Conservation (phyloP, 805 yeast genomes). For the Barnettozyma botsteinii region DNA sequence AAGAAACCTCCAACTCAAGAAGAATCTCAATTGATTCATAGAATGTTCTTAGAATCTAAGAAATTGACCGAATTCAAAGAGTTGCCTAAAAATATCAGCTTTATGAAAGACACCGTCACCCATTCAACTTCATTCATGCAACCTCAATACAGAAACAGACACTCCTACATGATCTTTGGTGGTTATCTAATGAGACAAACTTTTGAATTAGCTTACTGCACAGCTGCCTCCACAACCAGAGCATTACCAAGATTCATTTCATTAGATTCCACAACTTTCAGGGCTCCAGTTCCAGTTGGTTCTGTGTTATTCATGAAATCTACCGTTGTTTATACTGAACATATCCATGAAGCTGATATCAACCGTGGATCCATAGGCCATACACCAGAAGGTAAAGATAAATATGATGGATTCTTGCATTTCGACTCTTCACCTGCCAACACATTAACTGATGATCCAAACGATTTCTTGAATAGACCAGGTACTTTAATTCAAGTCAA, state of each 20-base stretch:
- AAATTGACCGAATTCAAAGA: constrained; percentile 28
- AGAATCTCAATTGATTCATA: constrained; percentile 72
- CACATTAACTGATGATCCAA: constrained; percentile 39
- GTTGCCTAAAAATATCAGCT: constrained; percentile 46
- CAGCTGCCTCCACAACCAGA: constrained; percentile 83
- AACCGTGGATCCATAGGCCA: constrained; percentile 3
- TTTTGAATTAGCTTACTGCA: constrained; percentile 89
- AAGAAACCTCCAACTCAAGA: constrained; percentile 69
- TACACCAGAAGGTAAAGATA: constrained; percentile 9
- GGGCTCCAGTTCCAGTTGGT: constrained; percentile 95
- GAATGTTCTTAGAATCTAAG: constrained; percentile 58
- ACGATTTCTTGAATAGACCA: constrained; percentile 61
- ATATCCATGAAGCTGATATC: constrained; percentile 41
- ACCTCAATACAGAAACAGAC: constrained; percentile 94
- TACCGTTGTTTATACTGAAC: constrained; percentile 81
- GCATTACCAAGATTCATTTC: constrained; percentile 86
- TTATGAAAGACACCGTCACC: constrained; percentile 68
- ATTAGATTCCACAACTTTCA: constrained; percentile 84
- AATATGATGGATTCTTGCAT: constrained; percentile 30
- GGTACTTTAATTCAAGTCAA: constrained; percentile 88
- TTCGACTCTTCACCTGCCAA: constrained; percentile 59
- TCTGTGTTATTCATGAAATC: constrained; percentile 81
- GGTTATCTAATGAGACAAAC: constrained; percentile 90
- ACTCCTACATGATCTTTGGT: constrained; percentile 91
- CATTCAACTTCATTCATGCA: constrained; percentile 86